Evolutionary conservation across 257 asterid genomes (phyloP).

Genomic region (Nicotiana paniculata): DNA sequence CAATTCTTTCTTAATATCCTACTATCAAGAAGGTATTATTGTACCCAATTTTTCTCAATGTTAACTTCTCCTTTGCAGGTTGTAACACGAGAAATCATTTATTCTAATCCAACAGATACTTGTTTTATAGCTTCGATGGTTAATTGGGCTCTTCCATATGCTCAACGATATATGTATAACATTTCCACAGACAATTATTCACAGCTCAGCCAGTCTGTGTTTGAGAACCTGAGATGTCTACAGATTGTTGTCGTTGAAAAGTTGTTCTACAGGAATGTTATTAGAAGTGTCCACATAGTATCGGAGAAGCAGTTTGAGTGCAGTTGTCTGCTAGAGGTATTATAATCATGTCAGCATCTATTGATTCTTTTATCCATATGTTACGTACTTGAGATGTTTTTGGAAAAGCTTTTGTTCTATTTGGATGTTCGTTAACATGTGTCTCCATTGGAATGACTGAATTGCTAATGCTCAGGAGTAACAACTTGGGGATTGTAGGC

Average conservation of each 20-base stretch:
- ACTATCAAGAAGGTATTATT: neutral
- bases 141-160: constrained; percentile 89
- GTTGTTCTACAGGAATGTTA: constrained; percentile 62
- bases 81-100: constrained; percentile 69
- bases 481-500: neutral
- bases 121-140: constrained; percentile 48
- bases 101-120: constrained; percentile 43
- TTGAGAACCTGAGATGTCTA: constrained; percentile 42
- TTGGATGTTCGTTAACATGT: neutral
- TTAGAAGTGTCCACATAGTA: constrained; percentile 31
- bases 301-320: constrained; percentile 60
- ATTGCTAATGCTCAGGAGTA: neutral
- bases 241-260: constrained; percentile 51
- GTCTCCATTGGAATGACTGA: neutral
- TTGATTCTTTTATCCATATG: neutral
- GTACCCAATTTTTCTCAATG: neutral
- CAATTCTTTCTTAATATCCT: neutral
- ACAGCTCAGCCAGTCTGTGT: constrained; percentile 51
- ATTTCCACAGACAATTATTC: constrained; percentile 42
- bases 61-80: constrained; percentile 37
- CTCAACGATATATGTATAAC: constrained; percentile 67
- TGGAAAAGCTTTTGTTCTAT: neutral
- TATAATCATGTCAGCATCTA: neutral
- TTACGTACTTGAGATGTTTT: neutral
- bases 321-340: constrained; percentile 80